phyloP scores from a whole-genome alignment of 106 monocot species.

The Triglochin maritima region DNA sequence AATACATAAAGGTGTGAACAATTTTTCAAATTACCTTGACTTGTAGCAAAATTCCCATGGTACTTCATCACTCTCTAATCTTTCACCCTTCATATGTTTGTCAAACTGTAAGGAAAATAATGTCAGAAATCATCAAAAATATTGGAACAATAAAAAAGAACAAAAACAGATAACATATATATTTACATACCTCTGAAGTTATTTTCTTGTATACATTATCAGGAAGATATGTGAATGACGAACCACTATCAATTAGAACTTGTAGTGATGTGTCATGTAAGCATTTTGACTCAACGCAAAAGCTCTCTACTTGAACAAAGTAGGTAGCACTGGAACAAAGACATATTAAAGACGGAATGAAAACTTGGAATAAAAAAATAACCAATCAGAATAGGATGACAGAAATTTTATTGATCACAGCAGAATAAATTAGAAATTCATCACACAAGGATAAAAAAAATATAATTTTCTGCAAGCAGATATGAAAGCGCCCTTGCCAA shows the following conservation, averaged over 20 bases:
- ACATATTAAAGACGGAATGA: not conserved
- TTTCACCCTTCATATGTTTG: conserved; percentile 58
- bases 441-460: too few species aligned
- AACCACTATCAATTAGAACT: conserved; percentile 77
- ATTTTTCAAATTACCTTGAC: conserved; percentile 11
- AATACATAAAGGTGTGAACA: not conserved
- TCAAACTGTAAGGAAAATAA: conserved; percentile 49
- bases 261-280: conserved; percentile 37
- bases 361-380: not conserved
- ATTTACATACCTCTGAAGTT: conserved; percentile 46
- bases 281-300: conserved; percentile 56
- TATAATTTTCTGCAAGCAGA: too few species aligned
- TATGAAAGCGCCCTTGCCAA: too few species aligned
- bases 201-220: conserved; percentile 50
- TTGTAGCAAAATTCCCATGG: conserved; percentile 81
- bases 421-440: too few species aligned
- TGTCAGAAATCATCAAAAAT: not conserved
- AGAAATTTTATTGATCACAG: too few species aligned
- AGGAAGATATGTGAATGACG: conserved; percentile 83
- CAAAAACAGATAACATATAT: not conserved
- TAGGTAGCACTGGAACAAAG: conserved; percentile 17
- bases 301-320: conserved; percentile 59
- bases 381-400: too few species aligned
- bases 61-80: conserved; percentile 30
- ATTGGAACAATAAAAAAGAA: not conserved